Percentiles rank a stretch among this genome's conserved stretches.
Conservation (phyloP, 768 basidiomycete genomes). For the Amanita fuliginea region DNA sequence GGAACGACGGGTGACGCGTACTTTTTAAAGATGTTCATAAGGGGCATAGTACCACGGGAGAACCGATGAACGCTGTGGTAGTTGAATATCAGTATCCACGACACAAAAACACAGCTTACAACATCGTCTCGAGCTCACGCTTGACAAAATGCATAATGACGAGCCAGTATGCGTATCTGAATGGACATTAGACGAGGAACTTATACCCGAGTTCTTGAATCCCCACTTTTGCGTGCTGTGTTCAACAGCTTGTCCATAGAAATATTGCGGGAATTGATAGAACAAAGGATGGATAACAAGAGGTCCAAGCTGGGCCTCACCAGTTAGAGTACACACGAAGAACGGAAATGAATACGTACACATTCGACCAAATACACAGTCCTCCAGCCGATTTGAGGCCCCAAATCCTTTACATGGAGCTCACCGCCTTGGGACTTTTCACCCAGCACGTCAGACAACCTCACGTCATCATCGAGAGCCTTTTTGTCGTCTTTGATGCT, state of each 20-base stretch:
- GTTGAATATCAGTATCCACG: not conserved
- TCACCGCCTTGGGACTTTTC: conserved; percentile 51
- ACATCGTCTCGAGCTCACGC: conserved; percentile 86
- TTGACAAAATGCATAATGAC: conserved; percentile 85
- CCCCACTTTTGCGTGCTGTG: conserved; percentile 76
- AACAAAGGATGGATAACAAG: conserved; percentile 82
- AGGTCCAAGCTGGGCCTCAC: conserved; percentile 57
- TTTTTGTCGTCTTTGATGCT: conserved; percentile 51
- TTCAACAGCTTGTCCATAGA: conserved; percentile 61
- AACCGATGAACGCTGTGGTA: conserved; percentile 76
- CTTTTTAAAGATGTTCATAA: conserved; percentile 84
- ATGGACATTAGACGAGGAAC: conserved; percentile 2
- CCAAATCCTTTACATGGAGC: conserved; percentile 79
- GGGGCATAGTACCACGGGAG: conserved; percentile 91
- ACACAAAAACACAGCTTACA: conserved; percentile 36
- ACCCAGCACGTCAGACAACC: conserved; percentile 37
- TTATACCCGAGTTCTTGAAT: not conserved
- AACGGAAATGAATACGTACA: conserved; percentile 34
- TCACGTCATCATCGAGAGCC: conserved; percentile 50
- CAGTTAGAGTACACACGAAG: not conserved
- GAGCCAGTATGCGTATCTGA: conserved; percentile 55
- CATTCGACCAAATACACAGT: conserved; percentile 94
- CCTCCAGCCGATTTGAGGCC: conserved; percentile 80
- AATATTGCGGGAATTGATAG: conserved; percentile 56
- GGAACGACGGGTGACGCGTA: conserved; percentile 20